A percentile compares a stretch with the other conserved stretches of the same genome.
Conservation (phyloP, 257 asterid species). For the Solanum appendiculatum region DNA sequence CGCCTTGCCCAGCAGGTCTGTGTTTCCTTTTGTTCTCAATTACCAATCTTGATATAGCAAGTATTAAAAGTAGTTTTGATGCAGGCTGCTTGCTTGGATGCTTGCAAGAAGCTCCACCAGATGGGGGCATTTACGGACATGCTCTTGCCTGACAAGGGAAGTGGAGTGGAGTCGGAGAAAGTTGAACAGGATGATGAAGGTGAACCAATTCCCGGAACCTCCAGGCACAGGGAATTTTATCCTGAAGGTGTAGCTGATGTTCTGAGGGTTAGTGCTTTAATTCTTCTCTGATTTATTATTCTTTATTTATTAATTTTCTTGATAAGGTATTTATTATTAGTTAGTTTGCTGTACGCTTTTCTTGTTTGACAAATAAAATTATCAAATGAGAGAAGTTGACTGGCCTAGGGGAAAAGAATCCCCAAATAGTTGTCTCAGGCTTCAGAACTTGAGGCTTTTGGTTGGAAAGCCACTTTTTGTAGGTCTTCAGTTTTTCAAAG, state of each 20-base stretch:
- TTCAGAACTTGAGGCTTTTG: not conserved
- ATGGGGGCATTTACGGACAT: constrained; percentile 99
- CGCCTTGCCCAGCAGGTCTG: constrained; percentile 97
- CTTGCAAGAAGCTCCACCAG: constrained; percentile 98
- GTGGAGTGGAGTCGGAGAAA: constrained; percentile 56
- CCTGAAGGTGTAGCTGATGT: constrained; percentile 96
- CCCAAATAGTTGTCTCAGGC: not conserved
- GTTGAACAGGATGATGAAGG: constrained; percentile 84
- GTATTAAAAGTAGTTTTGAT: not conserved
- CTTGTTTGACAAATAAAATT: not conserved
- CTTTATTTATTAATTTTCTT: not conserved
- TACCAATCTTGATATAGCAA: not conserved
- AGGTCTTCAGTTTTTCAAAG: not conserved
- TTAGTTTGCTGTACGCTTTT: not conserved
- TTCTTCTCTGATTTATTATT: constrained; percentile 1
- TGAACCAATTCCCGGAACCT: constrained; percentile 92
- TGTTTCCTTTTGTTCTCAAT: constrained; percentile 8
- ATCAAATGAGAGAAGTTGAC: not conserved
- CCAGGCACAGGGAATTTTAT: constrained; percentile 97
- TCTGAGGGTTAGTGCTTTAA: constrained; percentile 55
- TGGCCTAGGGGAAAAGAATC: not conserved
- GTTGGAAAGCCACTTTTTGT: not conserved
- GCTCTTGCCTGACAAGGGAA: constrained; percentile 98
- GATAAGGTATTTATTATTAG: not conserved
- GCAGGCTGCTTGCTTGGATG: constrained; percentile 97